Conservation (phyloP, 257 asterid species). For the Gynochthodes officinalis region DNA sequence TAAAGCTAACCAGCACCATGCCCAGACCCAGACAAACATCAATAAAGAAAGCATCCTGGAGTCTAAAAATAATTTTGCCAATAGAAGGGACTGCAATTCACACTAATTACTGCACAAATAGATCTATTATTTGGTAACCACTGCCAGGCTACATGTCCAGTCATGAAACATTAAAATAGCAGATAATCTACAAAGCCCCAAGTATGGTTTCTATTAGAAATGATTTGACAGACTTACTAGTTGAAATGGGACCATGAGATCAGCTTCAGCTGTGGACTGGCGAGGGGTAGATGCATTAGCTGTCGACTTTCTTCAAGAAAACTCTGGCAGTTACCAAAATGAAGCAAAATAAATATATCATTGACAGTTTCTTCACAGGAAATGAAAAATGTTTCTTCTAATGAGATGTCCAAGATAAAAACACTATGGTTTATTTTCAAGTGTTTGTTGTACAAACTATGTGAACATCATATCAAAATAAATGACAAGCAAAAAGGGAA, state of each 20-base stretch:
- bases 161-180: background rate
- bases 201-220: background rate
- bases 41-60: background rate
- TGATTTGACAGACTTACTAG: conserved; percentile 47
- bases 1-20: background rate
- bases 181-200: background rate
- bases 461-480: background rate
- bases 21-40: background rate
- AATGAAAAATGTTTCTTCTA: background rate
- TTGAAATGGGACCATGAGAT: conserved; percentile 97
- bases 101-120: background rate
- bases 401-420: background rate
- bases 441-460: background rate
- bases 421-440: background rate
- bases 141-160: background rate
- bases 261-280: conserved; percentile 97
- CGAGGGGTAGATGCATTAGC: conserved; percentile 99
- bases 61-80: background rate
- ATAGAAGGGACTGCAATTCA: background rate
- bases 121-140: background rate
- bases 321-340: conserved; percentile 48
- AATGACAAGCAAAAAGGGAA: background rate
- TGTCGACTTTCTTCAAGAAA: conserved; percentile 97
- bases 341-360: background rate
- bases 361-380: background rate